A percentile compares a stretch with the other conserved stretches of the same genome.
These are phyloP conservation scores for Penicillium mononematosum DNA, from an alignment of 495 filamentous ascomycete species.

Conservation along the genomic window DNA sequence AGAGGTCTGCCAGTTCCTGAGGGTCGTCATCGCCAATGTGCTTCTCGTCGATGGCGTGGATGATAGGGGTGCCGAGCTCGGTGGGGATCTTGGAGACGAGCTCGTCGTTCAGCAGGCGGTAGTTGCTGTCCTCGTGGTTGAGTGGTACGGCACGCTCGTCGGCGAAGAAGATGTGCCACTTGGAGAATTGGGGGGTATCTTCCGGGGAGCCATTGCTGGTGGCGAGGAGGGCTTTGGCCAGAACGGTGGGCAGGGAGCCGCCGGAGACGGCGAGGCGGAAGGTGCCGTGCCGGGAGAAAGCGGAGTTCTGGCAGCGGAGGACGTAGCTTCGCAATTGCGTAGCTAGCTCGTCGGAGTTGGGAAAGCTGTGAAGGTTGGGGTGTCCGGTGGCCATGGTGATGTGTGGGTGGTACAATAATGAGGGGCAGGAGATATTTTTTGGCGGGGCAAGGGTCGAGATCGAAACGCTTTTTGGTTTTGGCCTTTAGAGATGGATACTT, in stretches of 20 bases:
- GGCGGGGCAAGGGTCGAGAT: conserved; percentile 7
- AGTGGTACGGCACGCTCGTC: conserved; percentile 95
- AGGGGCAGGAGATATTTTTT: conserved; percentile 8
- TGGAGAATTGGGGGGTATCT: conserved; percentile 69
- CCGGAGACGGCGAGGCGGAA: conserved; percentile 95
- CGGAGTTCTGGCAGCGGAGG: conserved; percentile 72
- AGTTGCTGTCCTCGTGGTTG: conserved; percentile 91
- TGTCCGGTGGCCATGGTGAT: conserved; percentile 48
- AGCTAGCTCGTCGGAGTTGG: conserved; percentile 64
- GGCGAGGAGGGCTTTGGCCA: conserved; percentile 76
- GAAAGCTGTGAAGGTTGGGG: conserved; percentile 84
- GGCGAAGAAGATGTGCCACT: conserved; percentile 98
- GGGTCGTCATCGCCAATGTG: conserved; percentile 77
- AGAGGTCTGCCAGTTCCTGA: conserved; percentile 89
- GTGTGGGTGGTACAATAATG: conserved; percentile 7
- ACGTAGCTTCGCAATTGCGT: conserved; percentile 75
- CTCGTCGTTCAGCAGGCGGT: conserved; percentile 79
- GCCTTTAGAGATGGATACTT: neutral
- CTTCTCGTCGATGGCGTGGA: conserved; percentile 72
- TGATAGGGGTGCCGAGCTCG: conserved; percentile 59
- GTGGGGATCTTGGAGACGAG: conserved; percentile 82
- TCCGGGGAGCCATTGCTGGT: conserved; percentile 54
- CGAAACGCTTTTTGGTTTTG: neutral
- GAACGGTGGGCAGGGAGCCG: conserved; percentile 84
- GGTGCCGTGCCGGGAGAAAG: conserved; percentile 70